Evolutionary conservation across 441 rosid species (phyloP).

Genomic region (Isatis lusitanica): DNA sequence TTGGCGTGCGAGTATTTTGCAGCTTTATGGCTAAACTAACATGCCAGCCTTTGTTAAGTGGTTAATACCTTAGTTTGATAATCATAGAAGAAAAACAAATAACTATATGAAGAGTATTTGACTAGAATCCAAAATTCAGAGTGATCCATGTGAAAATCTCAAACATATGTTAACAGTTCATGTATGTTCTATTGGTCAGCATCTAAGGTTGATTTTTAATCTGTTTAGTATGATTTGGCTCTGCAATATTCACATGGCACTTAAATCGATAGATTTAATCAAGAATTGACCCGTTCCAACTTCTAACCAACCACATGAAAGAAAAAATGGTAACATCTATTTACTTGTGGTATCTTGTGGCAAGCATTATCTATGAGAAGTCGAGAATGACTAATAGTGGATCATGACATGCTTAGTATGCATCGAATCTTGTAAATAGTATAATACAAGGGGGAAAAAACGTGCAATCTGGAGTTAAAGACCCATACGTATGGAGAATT

Average conservation of each 20-base stretch:
- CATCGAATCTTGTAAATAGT: conserved; percentile 1
- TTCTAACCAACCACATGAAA: conserved; percentile 27
- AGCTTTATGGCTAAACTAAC: conserved; percentile 23
- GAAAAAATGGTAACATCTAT: conserved; percentile 1
- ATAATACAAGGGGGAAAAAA: not conserved
- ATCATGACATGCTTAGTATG: conserved; percentile 31
- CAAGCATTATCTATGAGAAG: conserved; percentile 32
- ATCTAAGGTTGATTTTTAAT: not conserved
- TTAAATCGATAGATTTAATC: conserved; percentile 14
- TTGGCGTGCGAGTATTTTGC: conserved; percentile 22
- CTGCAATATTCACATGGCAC: conserved; percentile 19
- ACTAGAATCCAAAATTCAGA: conserved; percentile 1
- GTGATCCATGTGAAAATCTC: not conserved
- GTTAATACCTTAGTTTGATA: not conserved
- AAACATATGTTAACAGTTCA: not conserved
- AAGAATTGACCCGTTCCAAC: no score
- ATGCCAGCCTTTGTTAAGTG: conserved; percentile 13
- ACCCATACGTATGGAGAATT: conserved; percentile 5
- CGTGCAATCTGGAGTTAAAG: conserved; percentile 6
- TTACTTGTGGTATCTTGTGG: conserved; percentile 28
- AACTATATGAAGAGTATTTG: not conserved
- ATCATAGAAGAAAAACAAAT: not conserved
- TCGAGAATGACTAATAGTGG: conserved; percentile 26
- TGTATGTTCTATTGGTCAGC: conserved; percentile 16
- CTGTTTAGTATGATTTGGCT: not conserved